phyloP scores from a whole-genome alignment of 1,284 basidiomycete species.

The Ceratobasidium sp. region DNA sequence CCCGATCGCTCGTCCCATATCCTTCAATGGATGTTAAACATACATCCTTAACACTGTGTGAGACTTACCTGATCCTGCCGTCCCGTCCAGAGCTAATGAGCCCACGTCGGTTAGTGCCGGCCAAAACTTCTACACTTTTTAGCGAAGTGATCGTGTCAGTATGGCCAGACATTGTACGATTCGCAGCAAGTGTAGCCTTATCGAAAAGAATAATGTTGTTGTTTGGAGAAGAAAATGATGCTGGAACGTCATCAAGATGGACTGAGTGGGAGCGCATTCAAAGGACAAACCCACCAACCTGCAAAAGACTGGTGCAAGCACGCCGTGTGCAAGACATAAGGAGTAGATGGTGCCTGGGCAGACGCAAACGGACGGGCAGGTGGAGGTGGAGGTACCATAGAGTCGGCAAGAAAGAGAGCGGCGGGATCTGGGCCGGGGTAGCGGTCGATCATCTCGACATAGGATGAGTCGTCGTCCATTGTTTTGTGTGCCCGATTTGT shows the following conservation, averaged over 20 bases:
- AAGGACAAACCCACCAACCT: constrained; percentile 12
- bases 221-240: constrained; percentile 33
- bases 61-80: constrained; percentile 35
- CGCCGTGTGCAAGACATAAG: constrained; percentile 34
- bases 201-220: constrained; percentile 38
- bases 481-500: constrained; percentile 27
- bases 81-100: constrained; percentile 40
- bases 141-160: constrained; percentile 37
- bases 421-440: constrained; percentile 37
- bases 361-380: constrained; percentile 30
- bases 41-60: neutral
- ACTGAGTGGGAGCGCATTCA: constrained; percentile 23
- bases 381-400: constrained; percentile 13
- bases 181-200: constrained; percentile 33
- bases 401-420: constrained; percentile 25
- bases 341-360: constrained; percentile 31
- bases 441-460: constrained; percentile 38
- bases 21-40: constrained; percentile 1
- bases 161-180: constrained; percentile 36
- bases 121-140: constrained; percentile 26
- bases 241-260: constrained; percentile 25
- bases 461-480: constrained; percentile 37
- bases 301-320: constrained; percentile 37
- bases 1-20: constrained; percentile 35
- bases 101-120: constrained; percentile 26